Conservation (phyloP, 768 basidiomycete genomes). For the Pleurotus salmoneostramineus region DNA sequence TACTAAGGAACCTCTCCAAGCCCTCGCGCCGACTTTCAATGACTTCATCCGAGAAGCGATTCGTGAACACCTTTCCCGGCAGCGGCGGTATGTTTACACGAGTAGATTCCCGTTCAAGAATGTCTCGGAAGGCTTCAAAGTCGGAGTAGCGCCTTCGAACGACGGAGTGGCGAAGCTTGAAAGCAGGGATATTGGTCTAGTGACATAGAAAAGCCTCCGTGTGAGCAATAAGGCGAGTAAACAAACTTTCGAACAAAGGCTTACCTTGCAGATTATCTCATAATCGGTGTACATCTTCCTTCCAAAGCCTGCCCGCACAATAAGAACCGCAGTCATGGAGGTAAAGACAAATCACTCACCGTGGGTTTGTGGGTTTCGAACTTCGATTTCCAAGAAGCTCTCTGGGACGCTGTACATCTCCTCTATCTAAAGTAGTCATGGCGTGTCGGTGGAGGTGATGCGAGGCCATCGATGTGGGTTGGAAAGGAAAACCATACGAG, state of each 20-base stretch:
- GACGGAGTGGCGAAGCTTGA: slow-evolving; percentile 91
- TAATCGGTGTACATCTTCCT: slow-evolving; percentile 99
- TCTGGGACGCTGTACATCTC: slow-evolving; percentile 99
- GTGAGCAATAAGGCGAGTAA: neutral
- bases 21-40: slow-evolving; percentile 92
- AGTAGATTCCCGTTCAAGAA: slow-evolving; percentile 94
- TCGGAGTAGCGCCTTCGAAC: slow-evolving; percentile 89
- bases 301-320: slow-evolving; percentile 66
- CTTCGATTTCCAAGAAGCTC: slow-evolving; percentile 96
- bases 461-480: neutral
- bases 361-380: slow-evolving; percentile 94
- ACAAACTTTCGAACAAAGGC: slow-evolving; percentile 13
- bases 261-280: slow-evolving; percentile 94
- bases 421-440: slow-evolving; percentile 59
- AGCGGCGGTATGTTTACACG: slow-evolving; percentile 97
- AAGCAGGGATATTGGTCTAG: slow-evolving; percentile 98
- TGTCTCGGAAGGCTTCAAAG: slow-evolving; percentile 96
- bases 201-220: neutral
- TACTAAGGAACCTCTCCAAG: slow-evolving; percentile 88
- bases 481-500: slow-evolving; percentile 6
- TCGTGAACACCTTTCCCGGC: slow-evolving; percentile 98
- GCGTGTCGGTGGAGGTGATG: neutral
- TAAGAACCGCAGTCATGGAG: neutral
- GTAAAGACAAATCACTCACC: slow-evolving; percentile 44
- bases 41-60: slow-evolving; percentile 96